Evolutionary conservation across 306 rosid genomes (phyloP).

Genomic region (Quercus bicolor): DNA sequence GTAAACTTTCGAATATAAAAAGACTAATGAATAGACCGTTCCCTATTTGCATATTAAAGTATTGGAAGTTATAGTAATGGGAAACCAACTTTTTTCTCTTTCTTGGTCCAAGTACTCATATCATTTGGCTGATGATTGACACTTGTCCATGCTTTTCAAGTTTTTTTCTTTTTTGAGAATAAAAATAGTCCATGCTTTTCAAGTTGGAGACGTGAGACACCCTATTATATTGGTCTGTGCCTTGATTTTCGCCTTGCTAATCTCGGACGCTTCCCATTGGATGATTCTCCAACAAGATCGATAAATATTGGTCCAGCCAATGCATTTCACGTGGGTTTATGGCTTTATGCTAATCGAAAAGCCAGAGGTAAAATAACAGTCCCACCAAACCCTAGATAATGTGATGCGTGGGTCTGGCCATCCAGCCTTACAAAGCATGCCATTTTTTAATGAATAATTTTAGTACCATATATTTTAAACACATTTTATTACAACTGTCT

Average conservation of each 20-base stretch:
- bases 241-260: constrained; percentile 22
- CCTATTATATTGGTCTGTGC: background rate
- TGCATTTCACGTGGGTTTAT: constrained; percentile 31
- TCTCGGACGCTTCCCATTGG: constrained; percentile 10
- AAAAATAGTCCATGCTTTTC: constrained; percentile 10
- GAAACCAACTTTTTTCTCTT: background rate
- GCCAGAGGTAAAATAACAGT: constrained; percentile 5
- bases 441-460: background rate
- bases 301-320: constrained; percentile 12
- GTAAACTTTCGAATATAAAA: background rate
- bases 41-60: background rate
- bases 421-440: background rate
- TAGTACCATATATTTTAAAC: too few species aligned
- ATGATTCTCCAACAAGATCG: background rate
- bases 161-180: background rate
- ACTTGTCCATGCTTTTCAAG: constrained; percentile 25
- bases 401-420: background rate
- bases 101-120: background rate
- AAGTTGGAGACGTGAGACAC: background rate
- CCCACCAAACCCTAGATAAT: background rate
- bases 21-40: background rate
- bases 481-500: too few species aligned
- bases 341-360: constrained; percentile 28
- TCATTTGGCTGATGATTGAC: constrained; percentile 41
- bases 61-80: background rate